phyloP scores from a whole-genome alignment of 2,329 filamentous ascomycete genomes.

The Aspergillus sp. region DNA sequence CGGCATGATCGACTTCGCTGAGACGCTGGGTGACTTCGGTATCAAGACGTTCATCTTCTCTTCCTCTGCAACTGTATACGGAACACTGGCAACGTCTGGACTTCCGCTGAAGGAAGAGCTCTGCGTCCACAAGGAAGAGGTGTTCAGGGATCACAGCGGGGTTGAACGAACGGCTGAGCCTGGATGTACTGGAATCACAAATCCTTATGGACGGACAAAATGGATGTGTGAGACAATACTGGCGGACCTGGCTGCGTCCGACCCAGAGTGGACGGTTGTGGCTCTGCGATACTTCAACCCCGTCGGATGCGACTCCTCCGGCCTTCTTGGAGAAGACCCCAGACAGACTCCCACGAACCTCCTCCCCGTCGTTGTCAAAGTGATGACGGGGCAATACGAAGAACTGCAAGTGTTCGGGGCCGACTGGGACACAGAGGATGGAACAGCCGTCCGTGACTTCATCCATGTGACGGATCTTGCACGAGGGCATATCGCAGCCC shows the following conservation, averaged over 20 bases:
- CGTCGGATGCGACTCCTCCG: constrained; percentile 56
- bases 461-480: constrained; percentile 60
- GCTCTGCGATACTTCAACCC: constrained; percentile 61
- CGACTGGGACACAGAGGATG: constrained; percentile 57
- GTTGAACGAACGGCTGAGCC: constrained; percentile 34
- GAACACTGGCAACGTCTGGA: constrained; percentile 43
- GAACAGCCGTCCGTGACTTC: constrained; percentile 58
- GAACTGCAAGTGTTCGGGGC: constrained; percentile 54
- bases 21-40: constrained; percentile 47
- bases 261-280: constrained; percentile 54
- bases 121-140: constrained; percentile 44
- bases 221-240: constrained; percentile 60
- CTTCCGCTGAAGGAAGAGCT: constrained; percentile 48
- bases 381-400: constrained; percentile 46
- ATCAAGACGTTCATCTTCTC: constrained; percentile 61
- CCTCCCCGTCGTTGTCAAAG: constrained; percentile 54
- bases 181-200: constrained; percentile 50
- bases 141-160: constrained; percentile 36
- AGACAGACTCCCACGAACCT: constrained; percentile 54
- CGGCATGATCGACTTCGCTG: constrained; percentile 52
- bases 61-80: constrained; percentile 59
- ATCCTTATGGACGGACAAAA: constrained; percentile 58
- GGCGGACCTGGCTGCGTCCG: constrained; percentile 51
- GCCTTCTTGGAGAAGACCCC: constrained; percentile 56
- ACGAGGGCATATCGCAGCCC: constrained; percentile 52